Evolutionary conservation across 208 protist genomes (phyloP), one percentile per base, ranked within the genome.

Genomic region (Acanthamoeba divionensis): DNA sequence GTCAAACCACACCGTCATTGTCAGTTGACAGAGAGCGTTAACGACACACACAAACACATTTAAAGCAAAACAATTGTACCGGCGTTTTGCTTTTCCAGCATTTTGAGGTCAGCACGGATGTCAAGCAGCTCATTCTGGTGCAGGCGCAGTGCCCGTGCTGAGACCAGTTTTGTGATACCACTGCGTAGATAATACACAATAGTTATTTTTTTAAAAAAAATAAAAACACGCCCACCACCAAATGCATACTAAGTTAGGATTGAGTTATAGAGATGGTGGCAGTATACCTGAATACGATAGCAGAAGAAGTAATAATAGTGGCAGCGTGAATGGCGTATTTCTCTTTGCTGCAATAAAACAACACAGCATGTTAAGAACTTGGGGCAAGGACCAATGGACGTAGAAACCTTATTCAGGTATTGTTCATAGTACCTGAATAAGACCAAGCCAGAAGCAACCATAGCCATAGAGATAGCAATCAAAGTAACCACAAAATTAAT

Each of bases 91-190:
- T 75, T 75, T 21, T 75, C 66, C 26, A 75, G 66, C 66, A 75
- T 75, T 45, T 75, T 75, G 3, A 75, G 66, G 31, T 75, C 66
- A n/a, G 66, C 66, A 36, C 52, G 45, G 38, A 75, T 75, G 13
- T 75, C 66, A 21, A 75, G 66, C 66, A 75, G 66, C 31, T 75
- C 66, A 26, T 75, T 75, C 66, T 75, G 66, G 66, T 75, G 38
- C 29, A 33, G 45, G 45, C 66, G 66, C 31, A 75, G n/a, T 21
- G 66, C 66, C 52, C 66, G 26, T 7, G 66, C 66, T 8, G 66
- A 75, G 5, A 75, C 41, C 38, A 75, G n/a, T 26, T 75, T 75
- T 36, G 66, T 75, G 2, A 75, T 26, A 47, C 66, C 66, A 26
- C 66, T 75, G 66, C 38, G 31, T 12, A 75, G 33, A 26, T 62